These are phyloP conservation scores for Kodamaea kaohsiungensis DNA, from an alignment of 805 yeast species.

Conservation along the genomic window DNA sequence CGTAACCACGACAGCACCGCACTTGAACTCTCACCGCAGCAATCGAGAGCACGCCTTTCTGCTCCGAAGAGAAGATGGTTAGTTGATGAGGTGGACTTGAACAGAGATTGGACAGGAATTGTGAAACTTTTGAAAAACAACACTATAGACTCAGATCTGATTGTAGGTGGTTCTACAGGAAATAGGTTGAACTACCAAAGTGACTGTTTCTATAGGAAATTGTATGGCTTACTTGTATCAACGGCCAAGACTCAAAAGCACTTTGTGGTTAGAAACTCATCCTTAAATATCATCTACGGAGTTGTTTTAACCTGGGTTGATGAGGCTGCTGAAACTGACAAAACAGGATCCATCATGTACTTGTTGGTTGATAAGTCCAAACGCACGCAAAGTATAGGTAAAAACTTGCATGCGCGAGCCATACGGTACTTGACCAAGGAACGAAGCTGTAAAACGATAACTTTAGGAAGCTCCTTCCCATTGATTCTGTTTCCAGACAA, in stretches of 20 bases:
- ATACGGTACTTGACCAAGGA: slow-evolving; percentile 49
- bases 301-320: slow-evolving; percentile 55
- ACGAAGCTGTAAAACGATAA: slow-evolving; percentile 37
- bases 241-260: slow-evolving; percentile 39
- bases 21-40: background rate
- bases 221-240: slow-evolving; percentile 32
- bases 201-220: slow-evolving; percentile 29
- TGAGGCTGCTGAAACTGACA: slow-evolving; percentile 5
- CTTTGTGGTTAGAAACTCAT: slow-evolving; percentile 58
- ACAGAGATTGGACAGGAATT: slow-evolving; percentile 52
- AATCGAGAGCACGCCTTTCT: slow-evolving; percentile 16
- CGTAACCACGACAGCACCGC: slow-evolving; percentile 20
- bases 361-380: slow-evolving; percentile 55
- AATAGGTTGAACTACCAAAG: slow-evolving; percentile 25
- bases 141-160: slow-evolving; percentile 19
- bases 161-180: slow-evolving; percentile 1
- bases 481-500: slow-evolving; percentile 33
- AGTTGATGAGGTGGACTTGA: slow-evolving; percentile 54
- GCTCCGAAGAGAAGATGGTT: slow-evolving; percentile 50
- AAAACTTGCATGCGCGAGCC: slow-evolving; percentile 53
- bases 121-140: slow-evolving; percentile 46
- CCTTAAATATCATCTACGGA: slow-evolving; percentile 56
- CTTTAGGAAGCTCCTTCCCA: slow-evolving; percentile 51
- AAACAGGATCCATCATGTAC: slow-evolving; percentile 45
- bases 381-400: slow-evolving; percentile 56